These are phyloP conservation scores for Corylus americana DNA, from an alignment of 306 rosid species.

Conservation along the genomic window DNA sequence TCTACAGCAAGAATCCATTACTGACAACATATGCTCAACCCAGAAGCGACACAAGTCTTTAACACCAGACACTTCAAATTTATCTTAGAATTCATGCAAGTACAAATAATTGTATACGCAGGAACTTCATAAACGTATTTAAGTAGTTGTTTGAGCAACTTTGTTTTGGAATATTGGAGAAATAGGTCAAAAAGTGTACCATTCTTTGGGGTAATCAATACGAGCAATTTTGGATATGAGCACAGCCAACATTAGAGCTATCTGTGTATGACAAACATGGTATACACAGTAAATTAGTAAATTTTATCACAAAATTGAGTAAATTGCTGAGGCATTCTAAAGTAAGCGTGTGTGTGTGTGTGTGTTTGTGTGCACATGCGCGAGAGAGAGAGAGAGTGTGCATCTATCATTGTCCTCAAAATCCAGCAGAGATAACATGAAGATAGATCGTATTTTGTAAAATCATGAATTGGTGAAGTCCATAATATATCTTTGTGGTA, in stretches of 20 bases:
- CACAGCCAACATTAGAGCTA: constrained; percentile 86
- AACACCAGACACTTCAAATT: background rate
- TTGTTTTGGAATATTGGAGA: constrained; percentile 7
- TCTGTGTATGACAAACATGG: constrained; percentile 52
- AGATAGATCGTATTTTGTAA: background rate
- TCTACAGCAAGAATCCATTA: background rate
- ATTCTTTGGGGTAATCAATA: constrained; percentile 90
- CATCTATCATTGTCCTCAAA: constrained; percentile 10
- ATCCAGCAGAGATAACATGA: constrained; percentile 6
- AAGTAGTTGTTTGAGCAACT: constrained; percentile 19
- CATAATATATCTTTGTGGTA: background rate
- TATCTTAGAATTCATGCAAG: background rate
- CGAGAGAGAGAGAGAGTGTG: background rate
- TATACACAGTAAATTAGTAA: constrained; percentile 27
- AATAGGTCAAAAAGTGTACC: constrained; percentile 50
- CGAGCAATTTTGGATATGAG: constrained; percentile 92
- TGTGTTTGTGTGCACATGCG: background rate
- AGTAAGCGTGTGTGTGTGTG: background rate
- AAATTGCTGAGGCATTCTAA: constrained; percentile 3
- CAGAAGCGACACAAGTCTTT: background rate
- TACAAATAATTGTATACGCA: background rate
- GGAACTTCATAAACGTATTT: background rate
- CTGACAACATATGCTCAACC: background rate
- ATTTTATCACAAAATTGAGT: constrained; percentile 12
- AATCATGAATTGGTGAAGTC: constrained; percentile 8